Percentiles rank a stretch among this genome's conserved stretches.
phyloP scores from a whole-genome alignment of 176 grass and related monocot species.

The Areca catechu region DNA sequence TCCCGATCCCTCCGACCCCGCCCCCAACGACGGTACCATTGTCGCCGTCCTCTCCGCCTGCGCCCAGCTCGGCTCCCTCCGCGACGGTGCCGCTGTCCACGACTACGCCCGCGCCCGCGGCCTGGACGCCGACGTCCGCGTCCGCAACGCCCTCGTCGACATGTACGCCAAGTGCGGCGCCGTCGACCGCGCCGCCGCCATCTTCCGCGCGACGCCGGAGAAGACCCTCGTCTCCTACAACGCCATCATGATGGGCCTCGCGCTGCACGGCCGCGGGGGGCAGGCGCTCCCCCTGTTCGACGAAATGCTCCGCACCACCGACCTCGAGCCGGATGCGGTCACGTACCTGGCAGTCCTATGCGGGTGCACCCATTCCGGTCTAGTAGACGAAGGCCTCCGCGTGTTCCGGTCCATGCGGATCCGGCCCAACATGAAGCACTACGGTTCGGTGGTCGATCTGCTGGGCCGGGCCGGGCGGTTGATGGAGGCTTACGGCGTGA shows the following conservation, averaged over 20 bases:
- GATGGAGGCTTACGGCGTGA: slow-evolving; percentile 44
- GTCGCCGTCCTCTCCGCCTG: slow-evolving; percentile 56
- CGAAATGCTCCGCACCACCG: slow-evolving; percentile 37
- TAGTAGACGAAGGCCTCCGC: slow-evolving; percentile 57
- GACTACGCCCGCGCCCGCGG: slow-evolving; percentile 30
- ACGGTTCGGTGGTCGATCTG: slow-evolving; percentile 71
- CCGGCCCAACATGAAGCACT: slow-evolving; percentile 64
- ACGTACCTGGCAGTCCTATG: slow-evolving; percentile 69
- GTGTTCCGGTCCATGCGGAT: slow-evolving; percentile 61
- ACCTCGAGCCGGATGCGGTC: slow-evolving; percentile 43
- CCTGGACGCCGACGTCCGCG: slow-evolving; percentile 28
- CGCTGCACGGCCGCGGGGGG: slow-evolving; percentile 46
- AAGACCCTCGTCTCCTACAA: slow-evolving; percentile 70
- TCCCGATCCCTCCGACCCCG: slow-evolving; percentile 20
- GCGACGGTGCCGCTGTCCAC: slow-evolving; percentile 37
- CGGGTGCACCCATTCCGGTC: slow-evolving; percentile 74
- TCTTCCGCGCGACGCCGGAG: slow-evolving; percentile 40
- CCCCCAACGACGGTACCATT: slow-evolving; percentile 47
- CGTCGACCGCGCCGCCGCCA: slow-evolving; percentile 32
- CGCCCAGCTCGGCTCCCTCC: slow-evolving; percentile 42
- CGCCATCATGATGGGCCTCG: slow-evolving; percentile 45
- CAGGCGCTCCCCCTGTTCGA: slow-evolving; percentile 62
- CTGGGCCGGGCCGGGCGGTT: slow-evolving; percentile 61
- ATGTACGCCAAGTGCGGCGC: slow-evolving; percentile 91
- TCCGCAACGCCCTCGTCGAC: slow-evolving; percentile 60